Evolutionary conservation across 768 basidiomycete species (phyloP), one percentile per base, ranked within the genome.

Genomic region (Myochromella boudieri): DNA sequence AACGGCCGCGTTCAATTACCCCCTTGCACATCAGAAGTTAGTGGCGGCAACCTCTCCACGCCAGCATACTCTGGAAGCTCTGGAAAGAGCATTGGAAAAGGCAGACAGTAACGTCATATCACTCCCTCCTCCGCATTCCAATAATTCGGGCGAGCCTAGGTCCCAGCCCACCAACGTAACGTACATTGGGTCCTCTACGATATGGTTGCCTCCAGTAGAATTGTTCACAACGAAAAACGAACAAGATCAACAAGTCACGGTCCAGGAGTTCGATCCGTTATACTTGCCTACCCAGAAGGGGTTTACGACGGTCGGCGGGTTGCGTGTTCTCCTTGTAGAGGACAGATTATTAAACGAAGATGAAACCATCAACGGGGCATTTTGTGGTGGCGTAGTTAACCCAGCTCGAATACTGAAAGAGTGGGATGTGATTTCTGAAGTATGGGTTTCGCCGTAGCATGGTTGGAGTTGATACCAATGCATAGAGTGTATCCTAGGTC

Each of bases 401-500:
- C 71, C 70, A 46, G 71, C 69, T n/a, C 70, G 71, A 44, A 74
- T 68, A 24, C 61, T 91, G 59, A 84, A 80, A 57, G 87, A 89
- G 65, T 83, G 86, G 73, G 84, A 83, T 51, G 72, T 84, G 6
- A 66, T 91, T 34, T 80, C 75, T 8, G 90, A 91, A 63, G 63
- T 87, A 25, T 87, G 84, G 85, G 79, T 89, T 31, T 60, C 65
- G 24, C 52, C 62, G 26, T 62, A 62, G 45, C 6, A 24, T 42
- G 22, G 37, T 21, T 27, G 14, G 5, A 11, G 31, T 37, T 36
- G 39, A n/a, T 34, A 34, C 33, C 14, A 34, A 34, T n/a, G 14
- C 18, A 34, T 34, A n/a, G 14, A 14, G 6, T 34, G n/a, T n/a
- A n/a, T n/a, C n/a, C 33, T n/a, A n/a, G 5, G 33, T n/a, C 14